Conservation (phyloP, 1,139 yeast genomes). For the Kurtzmaniella quercitrusa region DNA sequence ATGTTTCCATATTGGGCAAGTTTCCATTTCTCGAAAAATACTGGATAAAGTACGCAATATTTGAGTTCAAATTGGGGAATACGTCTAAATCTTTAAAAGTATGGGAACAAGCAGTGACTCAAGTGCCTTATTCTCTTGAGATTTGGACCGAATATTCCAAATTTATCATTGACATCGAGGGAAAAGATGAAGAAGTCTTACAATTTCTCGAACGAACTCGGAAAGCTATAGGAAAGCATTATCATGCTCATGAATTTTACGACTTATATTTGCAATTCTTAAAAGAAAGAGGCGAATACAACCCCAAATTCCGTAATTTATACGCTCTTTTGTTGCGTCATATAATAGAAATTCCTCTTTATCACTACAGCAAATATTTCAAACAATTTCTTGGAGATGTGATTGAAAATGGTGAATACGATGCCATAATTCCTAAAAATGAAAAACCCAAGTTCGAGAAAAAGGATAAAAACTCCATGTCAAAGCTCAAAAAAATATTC, state of each 20-base stretch:
- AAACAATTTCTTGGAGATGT: conserved; percentile 10
- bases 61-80: conserved; percentile 60
- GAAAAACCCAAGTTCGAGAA: conserved; percentile 16
- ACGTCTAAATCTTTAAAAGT: conserved; percentile 34
- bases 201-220: conserved; percentile 63
- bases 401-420: conserved; percentile 14
- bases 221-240: conserved; percentile 64
- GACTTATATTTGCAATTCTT: conserved; percentile 59
- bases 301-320: conserved; percentile 27
- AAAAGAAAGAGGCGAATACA: conserved; percentile 32
- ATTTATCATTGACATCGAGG: conserved; percentile 45
- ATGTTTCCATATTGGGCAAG: conserved; percentile 51
- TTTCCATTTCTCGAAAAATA: conserved; percentile 75
- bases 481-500: conserved; percentile 41
- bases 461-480: conserved; percentile 14
- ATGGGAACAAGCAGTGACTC: conserved; percentile 41
- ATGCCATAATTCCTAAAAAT: conserved; percentile 18
- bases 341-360: conserved; percentile 67
- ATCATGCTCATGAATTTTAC: conserved; percentile 72
- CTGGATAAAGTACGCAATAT: conserved; percentile 73
- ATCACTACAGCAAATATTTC: conserved; percentile 67
- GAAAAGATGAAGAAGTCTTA: conserved; percentile 25
- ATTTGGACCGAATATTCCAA: conserved; percentile 72
- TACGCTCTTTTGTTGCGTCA: conserved; percentile 52
- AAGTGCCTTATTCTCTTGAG: conserved; percentile 54